phyloP scores from a whole-genome alignment of 73 alveolate species.

The Paramecium caudatum region DNA sequence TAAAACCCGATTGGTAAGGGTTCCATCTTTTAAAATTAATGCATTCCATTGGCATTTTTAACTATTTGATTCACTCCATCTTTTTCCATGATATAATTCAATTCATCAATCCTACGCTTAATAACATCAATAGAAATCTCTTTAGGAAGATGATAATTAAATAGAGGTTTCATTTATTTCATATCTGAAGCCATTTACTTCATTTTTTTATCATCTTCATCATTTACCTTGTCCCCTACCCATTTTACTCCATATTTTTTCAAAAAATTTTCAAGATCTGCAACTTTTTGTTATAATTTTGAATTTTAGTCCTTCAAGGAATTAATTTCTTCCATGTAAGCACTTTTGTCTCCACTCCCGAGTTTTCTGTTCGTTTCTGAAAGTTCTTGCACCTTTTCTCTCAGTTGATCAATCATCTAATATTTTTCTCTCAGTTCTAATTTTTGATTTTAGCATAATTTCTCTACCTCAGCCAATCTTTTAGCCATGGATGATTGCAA shows the following conservation, averaged over 20 bases:
- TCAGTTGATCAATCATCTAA: slow-evolving; percentile 55
- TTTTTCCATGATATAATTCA: slow-evolving; percentile 92
- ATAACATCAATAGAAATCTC: slow-evolving; percentile 91
- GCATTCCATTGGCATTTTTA: slow-evolving; percentile 91
- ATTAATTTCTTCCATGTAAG: slow-evolving; percentile 60
- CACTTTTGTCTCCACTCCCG: slow-evolving; percentile 32
- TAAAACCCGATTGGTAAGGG: slow-evolving; percentile 81
- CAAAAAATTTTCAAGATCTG: slow-evolving; percentile 80
- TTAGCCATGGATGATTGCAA: slow-evolving; percentile 70
- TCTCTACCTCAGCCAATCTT: slow-evolving; percentile 81
- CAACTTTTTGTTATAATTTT: slow-evolving; percentile 48
- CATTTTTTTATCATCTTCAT: slow-evolving; percentile 72
- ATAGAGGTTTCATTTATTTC: slow-evolving; percentile 70
- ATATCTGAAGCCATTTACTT: slow-evolving; percentile 73
- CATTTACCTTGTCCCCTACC: slow-evolving; percentile 75
- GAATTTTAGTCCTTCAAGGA: slow-evolving; percentile 53
- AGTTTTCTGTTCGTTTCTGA: slow-evolving; percentile 13
- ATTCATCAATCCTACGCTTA: slow-evolving; percentile 93
- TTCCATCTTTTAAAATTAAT: slow-evolving; percentile 87
- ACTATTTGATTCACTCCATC: slow-evolving; percentile 80
- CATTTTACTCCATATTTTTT: slow-evolving; percentile 84
- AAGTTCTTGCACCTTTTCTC: slow-evolving; percentile 77
- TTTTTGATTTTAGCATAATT: slow-evolving; percentile 50
- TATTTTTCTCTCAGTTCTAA: slow-evolving; percentile 59
- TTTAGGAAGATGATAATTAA: slow-evolving; percentile 84